These are phyloP conservation scores for Xanthoconium separans DNA, from an alignment of 1,284 basidiomycete genomes.

Conservation along the genomic window DNA sequence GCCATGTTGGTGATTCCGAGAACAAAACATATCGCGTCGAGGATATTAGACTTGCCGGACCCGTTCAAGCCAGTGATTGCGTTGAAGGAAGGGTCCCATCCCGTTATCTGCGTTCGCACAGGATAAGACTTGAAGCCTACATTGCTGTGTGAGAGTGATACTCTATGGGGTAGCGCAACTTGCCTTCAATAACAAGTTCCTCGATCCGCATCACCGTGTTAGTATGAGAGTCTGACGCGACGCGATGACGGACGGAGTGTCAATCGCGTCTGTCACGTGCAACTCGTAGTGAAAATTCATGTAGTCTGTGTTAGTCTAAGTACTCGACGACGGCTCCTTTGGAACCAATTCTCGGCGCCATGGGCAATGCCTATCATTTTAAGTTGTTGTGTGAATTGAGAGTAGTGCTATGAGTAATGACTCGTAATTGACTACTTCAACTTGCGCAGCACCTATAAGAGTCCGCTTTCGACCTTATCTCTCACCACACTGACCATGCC, in stretches of 20 bases:
- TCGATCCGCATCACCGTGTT: conserved; percentile 89
- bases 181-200: conserved; percentile 78
- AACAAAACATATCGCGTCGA: conserved; percentile 97
- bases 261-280: no score
- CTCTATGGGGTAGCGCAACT: background rate
- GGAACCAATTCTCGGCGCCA: no score
- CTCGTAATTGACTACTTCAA: no score
- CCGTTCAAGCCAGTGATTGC: conserved; percentile 97
- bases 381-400: no score
- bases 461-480: background rate
- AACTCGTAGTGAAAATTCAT: no score
- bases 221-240: no score
- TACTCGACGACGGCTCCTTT: no score
- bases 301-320: no score
- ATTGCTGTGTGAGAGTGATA: conserved; percentile 6
- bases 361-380: no score
- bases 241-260: no score
- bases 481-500: background rate
- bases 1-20: conserved; percentile 95
- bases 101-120: conserved; percentile 90
- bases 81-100: conserved; percentile 96
- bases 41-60: conserved; percentile 95
- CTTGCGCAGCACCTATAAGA: no score
- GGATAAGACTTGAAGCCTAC: conserved; percentile 96
- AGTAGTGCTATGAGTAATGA: no score